Evolutionary conservation across 176 grass and related monocot species (phyloP), one percentile per base, ranked within the genome.

Genomic region (Avena eriantha): DNA sequence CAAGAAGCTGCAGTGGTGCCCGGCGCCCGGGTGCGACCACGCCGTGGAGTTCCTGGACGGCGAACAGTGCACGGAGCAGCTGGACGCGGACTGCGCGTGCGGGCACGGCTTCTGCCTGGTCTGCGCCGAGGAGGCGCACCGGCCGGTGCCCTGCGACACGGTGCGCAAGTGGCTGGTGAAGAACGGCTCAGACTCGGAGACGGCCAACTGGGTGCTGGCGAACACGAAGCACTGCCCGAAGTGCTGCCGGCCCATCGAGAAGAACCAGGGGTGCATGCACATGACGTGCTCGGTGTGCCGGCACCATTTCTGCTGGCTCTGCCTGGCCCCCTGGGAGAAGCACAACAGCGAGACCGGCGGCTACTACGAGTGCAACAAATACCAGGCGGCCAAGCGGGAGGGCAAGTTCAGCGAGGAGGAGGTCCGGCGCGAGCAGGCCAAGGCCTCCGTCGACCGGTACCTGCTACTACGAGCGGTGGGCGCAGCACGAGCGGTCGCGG

Each of bases 221-320:
- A 76, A 93, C 83, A 79, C 88, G 16, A 93, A 93, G 82, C 79
- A 90, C 31, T 93, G 92, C 71, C 92, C 92, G 0, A 2, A 2
- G 15, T 93, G 92, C 82, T 80, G 77, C 60, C 66, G 69, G 10
- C 75, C 86, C 1, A 93, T 93, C 77, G 86, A 93, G 83, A 93
- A 93, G 84, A 91, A 93, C 82, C 19, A 66, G 7, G 89, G 92
- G 0, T 93, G 92, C 79, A 89, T 86, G 83, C 92, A 93, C 84
- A 93, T 91, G 78, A 91, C 69, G 47, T 93, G 92, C 76, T 8
- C 17, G 29, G 86, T 89, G 1, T 93, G 92, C 84, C 0, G 3
- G 13, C 73, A 86, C 77, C 1, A 90, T 75, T 93, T 93, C 89
- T 93, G 92, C 86, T 93, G 88, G 92, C 77, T 93, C 69, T 93